phyloP scores from a whole-genome alignment of 2,329 filamentous ascomycete species.

The Alternaria novae-zelandiae region DNA sequence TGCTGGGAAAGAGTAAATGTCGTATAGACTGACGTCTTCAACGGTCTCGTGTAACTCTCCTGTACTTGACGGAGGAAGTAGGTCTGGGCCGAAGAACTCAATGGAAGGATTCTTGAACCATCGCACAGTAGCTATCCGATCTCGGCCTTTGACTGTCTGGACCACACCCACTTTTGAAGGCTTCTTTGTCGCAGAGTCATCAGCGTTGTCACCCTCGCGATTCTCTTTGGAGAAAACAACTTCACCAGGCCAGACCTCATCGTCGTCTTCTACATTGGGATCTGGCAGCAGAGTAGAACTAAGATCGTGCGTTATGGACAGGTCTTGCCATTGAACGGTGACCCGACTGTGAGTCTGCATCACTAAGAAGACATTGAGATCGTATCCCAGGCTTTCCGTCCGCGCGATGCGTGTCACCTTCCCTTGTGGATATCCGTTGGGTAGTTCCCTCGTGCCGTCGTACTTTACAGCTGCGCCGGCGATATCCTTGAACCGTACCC shows the following conservation, averaged over 20 bases:
- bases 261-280: slow-evolving; percentile 60
- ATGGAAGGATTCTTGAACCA: slow-evolving; percentile 56
- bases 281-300: slow-evolving; percentile 58
- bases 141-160: slow-evolving; percentile 61
- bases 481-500: slow-evolving; percentile 63
- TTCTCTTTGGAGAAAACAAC: slow-evolving; percentile 58
- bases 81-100: slow-evolving; percentile 40
- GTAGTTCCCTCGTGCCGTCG: slow-evolving; percentile 40
- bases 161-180: slow-evolving; percentile 63
- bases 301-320: slow-evolving; percentile 55
- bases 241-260: slow-evolving; percentile 64
- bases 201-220: slow-evolving; percentile 15
- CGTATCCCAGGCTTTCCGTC: slow-evolving; percentile 60
- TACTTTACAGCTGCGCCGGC: slow-evolving; percentile 60
- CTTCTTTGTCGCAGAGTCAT: slow-evolving; percentile 42
- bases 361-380: slow-evolving; percentile 64
- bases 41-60: slow-evolving; percentile 50
- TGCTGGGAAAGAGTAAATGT: slow-evolving; percentile 59
- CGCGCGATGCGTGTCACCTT: slow-evolving; percentile 54
- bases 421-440: slow-evolving; percentile 46
- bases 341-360: slow-evolving; percentile 57
- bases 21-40: slow-evolving; percentile 65
- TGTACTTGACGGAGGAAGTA: slow-evolving; percentile 53
- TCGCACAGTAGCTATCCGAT: slow-evolving; percentile 62
- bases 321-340: slow-evolving; percentile 66